Evolutionary conservation across 306 rosid genomes (phyloP).

Genomic region (Sphenostylis stenocarpa): DNA sequence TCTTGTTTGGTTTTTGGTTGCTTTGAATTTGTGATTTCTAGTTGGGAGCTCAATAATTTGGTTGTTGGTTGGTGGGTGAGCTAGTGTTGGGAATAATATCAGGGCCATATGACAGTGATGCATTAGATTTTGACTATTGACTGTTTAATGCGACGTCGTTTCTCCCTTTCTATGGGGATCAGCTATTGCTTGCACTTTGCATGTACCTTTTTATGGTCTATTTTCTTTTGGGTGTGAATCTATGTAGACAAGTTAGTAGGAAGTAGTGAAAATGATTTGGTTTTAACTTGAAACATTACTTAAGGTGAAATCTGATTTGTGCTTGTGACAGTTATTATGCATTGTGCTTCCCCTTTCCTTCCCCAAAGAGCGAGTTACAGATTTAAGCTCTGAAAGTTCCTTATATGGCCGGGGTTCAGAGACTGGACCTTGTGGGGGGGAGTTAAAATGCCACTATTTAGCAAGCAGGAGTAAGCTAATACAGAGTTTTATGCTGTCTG

Average conservation of each 20-base stretch:
- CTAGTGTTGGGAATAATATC: not conserved
- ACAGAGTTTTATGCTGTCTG: not conserved
- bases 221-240: not conserved
- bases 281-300: not conserved
- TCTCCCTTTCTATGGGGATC: not conserved
- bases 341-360: not conserved
- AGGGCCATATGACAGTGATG: not conserved
- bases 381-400: not conserved
- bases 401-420: not conserved
- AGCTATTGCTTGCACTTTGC: not conserved
- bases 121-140: not conserved
- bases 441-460: not conserved
- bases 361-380: not conserved
- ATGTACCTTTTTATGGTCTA: not conserved
- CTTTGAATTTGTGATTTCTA: constrained; percentile 4
- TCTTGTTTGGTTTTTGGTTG: not conserved
- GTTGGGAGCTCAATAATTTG: not conserved
- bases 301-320: not conserved
- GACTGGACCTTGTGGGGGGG: not conserved
- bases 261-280: not conserved
- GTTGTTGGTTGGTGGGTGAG: not conserved
- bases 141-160: not conserved
- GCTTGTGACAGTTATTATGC: not conserved
- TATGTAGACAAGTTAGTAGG: not conserved
- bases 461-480: not conserved